Evolutionary conservation across 2,329 filamentous ascomycete genomes (phyloP).

Genomic region (Amauroascus verrucosus): DNA sequence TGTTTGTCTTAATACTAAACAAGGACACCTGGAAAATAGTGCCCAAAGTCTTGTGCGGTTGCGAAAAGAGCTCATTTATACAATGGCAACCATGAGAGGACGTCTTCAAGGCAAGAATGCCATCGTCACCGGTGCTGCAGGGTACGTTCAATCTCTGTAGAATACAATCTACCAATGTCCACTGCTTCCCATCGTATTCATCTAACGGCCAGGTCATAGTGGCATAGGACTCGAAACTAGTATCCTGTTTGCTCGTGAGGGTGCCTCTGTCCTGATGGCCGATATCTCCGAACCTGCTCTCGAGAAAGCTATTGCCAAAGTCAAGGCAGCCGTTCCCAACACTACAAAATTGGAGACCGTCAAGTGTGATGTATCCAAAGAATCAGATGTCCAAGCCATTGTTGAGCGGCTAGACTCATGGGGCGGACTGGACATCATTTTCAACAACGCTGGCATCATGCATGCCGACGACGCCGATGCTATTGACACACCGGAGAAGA

Average conservation of each 20-base stretch:
- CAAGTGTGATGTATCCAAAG: slow-evolving; percentile 74
- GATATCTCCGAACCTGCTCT: slow-evolving; percentile 74
- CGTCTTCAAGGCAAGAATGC: slow-evolving; percentile 57
- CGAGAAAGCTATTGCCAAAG: slow-evolving; percentile 63
- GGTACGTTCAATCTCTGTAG: slow-evolving; percentile 46
- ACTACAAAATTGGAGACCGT: slow-evolving; percentile 52
- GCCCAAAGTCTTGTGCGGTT: not conserved
- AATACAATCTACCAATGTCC: not conserved
- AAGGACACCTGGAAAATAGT: no score
- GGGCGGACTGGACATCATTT: slow-evolving; percentile 84
- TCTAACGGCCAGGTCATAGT: slow-evolving; percentile 29
- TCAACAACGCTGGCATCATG: slow-evolving; percentile 98
- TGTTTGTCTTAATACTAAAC: not conserved
- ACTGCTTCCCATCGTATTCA: not conserved
- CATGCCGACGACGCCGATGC: slow-evolving; percentile 72
- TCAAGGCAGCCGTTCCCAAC: slow-evolving; percentile 59
- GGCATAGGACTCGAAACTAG: slow-evolving; percentile 88
- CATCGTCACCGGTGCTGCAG: slow-evolving; percentile 74
- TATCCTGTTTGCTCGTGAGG: slow-evolving; percentile 82
- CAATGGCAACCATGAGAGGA: slow-evolving; percentile 20
- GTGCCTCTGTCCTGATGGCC: slow-evolving; percentile 72
- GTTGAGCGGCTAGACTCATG: slow-evolving; percentile 67
- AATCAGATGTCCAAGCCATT: slow-evolving; percentile 63
- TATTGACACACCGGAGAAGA: slow-evolving; percentile 71
- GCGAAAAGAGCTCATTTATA: not conserved